phyloP scores from a whole-genome alignment of 1,284 basidiomycete genomes.

The Peniophora sp. region DNA sequence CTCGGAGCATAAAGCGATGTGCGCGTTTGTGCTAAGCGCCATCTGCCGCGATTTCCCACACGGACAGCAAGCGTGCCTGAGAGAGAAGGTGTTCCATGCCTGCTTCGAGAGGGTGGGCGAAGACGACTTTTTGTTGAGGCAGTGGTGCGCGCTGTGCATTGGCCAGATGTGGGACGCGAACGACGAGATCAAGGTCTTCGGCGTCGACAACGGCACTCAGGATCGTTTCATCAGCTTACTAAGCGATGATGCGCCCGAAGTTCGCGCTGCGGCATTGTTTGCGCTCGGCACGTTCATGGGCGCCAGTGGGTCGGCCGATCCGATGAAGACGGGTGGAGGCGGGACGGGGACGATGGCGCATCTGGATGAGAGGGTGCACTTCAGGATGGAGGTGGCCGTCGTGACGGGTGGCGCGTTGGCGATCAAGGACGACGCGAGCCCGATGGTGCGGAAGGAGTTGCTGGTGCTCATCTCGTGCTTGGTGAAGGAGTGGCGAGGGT shows the following conservation, averaged over 20 bases:
- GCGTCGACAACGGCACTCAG: constrained; percentile 77
- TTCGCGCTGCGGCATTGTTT: constrained; percentile 86
- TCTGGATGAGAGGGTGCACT: constrained; percentile 73
- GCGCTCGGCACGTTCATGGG: constrained; percentile 93
- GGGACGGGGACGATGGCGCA: constrained; percentile 83
- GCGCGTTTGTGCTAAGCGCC: constrained; percentile 93
- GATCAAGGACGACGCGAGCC: constrained; percentile 90
- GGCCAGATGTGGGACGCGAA: constrained; percentile 94
- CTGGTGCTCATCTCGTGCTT: constrained; percentile 88
- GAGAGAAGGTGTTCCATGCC: constrained; percentile 83
- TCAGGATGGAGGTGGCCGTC: constrained; percentile 72
- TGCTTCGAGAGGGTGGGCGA: constrained; percentile 85
- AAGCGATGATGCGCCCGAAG: constrained; percentile 87
- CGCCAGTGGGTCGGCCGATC: constrained; percentile 69
- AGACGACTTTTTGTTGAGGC: constrained; percentile 86
- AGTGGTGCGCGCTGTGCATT: constrained; percentile 93
- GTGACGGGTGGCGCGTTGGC: constrained; percentile 72
- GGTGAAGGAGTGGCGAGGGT: constrained; percentile 93
- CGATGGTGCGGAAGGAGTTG: constrained; percentile 94
- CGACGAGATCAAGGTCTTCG: constrained; percentile 86
- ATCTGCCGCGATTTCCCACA: constrained; percentile 83
- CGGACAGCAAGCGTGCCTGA: constrained; percentile 84
- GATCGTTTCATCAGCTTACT: constrained; percentile 81
- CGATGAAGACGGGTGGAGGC: constrained; percentile 67
- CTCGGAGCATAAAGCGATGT: constrained; percentile 98